Base-by-base conservation (phyloP, 352 stramenopile species). In the Pythium scleroteichum region DNA sequence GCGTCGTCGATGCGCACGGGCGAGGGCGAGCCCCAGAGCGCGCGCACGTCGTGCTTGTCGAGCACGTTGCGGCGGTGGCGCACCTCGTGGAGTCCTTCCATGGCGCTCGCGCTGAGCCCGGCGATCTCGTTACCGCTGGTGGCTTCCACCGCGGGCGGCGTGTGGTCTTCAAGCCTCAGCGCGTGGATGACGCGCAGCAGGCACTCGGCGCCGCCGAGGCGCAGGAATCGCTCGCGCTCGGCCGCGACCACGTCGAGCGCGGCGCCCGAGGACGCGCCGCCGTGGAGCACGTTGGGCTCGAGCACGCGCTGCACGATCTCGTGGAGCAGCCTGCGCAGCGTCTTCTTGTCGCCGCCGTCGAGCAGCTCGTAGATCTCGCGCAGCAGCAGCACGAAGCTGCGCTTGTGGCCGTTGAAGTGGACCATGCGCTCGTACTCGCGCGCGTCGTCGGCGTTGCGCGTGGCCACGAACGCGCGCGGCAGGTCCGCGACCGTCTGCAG, bases 261-360 rank as follows among this genome's bases (percentile, higher is more conserved):
- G 0, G 44, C 60, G 44, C 78, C 73, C 7, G 68, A 55, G 1
- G 41, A 44, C 10, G 22, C 22, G 24, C 59, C 48, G 20, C 62
- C 63, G 57, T 90, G 74, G 24, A 84, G 61, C 39, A 82, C 74
- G 54, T 78, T 82, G 10, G 82, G 82, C 66, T 92, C 82, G 41
- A 90, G 64, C 47, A 92, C 68, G 35, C 82, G 68, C 71, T 90
- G 76, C 55, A 90, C 72, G 20, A 92, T 70, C 56, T 92, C 79
- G 67, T 89, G 82, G 54, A 92, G 64, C 41, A 92, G 44, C 19
- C 78, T 64, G 2, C 78, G 82, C 60, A 92, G 66, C 38, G 72
- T 67, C 50, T 83, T 82, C 27, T 81, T 80, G 58, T 86, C 73
- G 51, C 73, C 42, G 71, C 53, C 22, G 67, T 56, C 53, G 85